A percentile compares a stretch with the other conserved stretches of the same genome.
phyloP scores from a whole-genome alignment of 768 basidiomycete genomes.

The Lyophyllum atratum region DNA sequence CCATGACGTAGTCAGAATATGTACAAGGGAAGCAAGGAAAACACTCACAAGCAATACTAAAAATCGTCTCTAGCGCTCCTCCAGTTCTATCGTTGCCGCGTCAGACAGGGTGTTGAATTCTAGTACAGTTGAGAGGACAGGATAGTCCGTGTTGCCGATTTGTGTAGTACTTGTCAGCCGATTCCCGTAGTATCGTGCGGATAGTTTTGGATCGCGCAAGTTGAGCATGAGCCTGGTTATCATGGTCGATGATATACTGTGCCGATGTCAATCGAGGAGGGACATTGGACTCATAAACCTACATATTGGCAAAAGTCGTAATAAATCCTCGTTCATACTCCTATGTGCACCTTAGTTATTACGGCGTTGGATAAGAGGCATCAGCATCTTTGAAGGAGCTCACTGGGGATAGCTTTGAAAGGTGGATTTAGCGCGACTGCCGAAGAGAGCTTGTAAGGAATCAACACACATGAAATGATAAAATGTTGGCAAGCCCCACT shows the following conservation, averaged over 20 bases:
- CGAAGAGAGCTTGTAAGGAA: background rate
- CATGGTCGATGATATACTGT: conserved; percentile 31
- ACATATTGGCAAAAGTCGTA: conserved; percentile 26
- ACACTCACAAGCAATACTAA: background rate
- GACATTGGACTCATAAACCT: background rate
- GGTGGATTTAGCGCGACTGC: background rate
- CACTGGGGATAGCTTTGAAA: conserved; percentile 17
- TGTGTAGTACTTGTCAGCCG: background rate
- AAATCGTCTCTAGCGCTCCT: background rate
- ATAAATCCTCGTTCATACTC: conserved; percentile 22
- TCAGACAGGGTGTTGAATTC: conserved; percentile 14
- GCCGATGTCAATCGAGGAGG: background rate
- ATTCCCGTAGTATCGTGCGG: background rate
- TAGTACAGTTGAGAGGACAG: conserved; percentile 20
- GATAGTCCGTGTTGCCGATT: conserved; percentile 6
- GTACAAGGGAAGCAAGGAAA: background rate
- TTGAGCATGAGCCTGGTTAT: conserved; percentile 34
- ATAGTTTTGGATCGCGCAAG: conserved; percentile 28
- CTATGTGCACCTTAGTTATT: conserved; percentile 2
- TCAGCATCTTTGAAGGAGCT: background rate
- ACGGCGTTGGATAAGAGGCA: too few relatives aligned
- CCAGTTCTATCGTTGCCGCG: background rate
- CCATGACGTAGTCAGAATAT: too few relatives aligned
- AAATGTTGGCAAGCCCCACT: conserved; percentile 19
- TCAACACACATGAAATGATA: conserved; percentile 24